Evolutionary conservation across 139 green algal genomes (phyloP), one percentile per base, ranked within the genome.

Genomic region (Closterium sp.): DNA sequence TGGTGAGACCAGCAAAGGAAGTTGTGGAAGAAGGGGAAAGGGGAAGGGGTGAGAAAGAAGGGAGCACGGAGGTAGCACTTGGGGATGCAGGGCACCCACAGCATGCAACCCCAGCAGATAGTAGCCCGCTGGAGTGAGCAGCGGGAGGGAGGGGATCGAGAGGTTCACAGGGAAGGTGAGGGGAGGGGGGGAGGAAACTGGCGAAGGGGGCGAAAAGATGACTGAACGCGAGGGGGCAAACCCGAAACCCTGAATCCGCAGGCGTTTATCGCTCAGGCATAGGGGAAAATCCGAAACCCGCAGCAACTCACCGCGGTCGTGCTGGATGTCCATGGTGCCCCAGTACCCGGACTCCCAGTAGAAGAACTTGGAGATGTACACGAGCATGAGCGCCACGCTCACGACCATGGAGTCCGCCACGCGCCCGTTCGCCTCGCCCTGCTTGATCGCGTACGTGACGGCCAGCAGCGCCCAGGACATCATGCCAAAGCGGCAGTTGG

Each of bases 401-500:
- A 97, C 93, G 4, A 94, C 23, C 94, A 97, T 96, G 35, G 94
- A 96, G 87, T 97, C 91, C 33, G 95, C 89, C 32, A 96, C 38
- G 25, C 66, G 35, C 2, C 96, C 96, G 88, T 94, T 90, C 81
- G 89, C 34, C 85, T 97, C 89, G 19, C 94, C 88, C 93, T 97
- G 96, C 12, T 92, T 92, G 55, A 93, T 90, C 31, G 90, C 90
- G 36, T 93, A 93, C 5, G 33, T 92, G 32, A 93, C 33, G 91
- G 35, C 30, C 64, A 93, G 87, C 25, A 93, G 28, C 28, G 90
- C 90, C 92, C 92, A 94, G 4, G n/a, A 30, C 95, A 97, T 97
- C 96, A 97, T 97, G 55, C 96, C 96, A 88, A 97, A 96, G 33
- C 96, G 90, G 93, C 96, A 97, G 93, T 97, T 97, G 91, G 96